Conservation (phyloP, 176 grass and related monocot genomes). For the Eleusine coracana region DNA sequence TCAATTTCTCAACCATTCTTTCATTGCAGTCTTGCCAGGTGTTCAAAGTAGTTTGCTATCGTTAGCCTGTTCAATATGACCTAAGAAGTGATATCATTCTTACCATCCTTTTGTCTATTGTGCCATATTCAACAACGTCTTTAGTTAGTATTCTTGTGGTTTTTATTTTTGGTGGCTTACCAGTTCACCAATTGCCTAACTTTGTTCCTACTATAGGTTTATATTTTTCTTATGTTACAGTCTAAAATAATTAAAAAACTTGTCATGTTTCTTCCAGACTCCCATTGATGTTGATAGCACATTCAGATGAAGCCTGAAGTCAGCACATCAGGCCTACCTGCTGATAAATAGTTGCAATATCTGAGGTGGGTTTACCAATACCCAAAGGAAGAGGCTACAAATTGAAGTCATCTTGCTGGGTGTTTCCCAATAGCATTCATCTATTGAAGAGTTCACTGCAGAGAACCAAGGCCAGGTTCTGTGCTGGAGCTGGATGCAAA, state of each 20-base stretch:
- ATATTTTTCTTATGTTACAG: conserved; percentile 27
- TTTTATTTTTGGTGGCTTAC: conserved; percentile 29
- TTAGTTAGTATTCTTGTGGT: background rate
- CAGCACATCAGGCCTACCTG: conserved; percentile 28
- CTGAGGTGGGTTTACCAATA: conserved; percentile 10
- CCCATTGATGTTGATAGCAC: conserved; percentile 30
- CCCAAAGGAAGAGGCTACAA: conserved; percentile 31
- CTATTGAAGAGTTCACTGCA: background rate
- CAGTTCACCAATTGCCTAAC: conserved; percentile 33
- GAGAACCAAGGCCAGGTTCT: conserved; percentile 8
- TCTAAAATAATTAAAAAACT: conserved; percentile 3
- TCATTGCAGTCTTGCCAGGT: background rate
- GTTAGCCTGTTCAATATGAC: conserved; percentile 14
- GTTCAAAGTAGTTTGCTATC: conserved; percentile 36
- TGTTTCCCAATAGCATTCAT: conserved; percentile 36
- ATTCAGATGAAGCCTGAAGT: conserved; percentile 14
- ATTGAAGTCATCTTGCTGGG: conserved; percentile 21
- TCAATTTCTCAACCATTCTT: conserved; percentile 22
- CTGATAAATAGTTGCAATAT: conserved; percentile 29
- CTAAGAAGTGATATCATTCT: conserved; percentile 10
- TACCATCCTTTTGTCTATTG: conserved; percentile 22
- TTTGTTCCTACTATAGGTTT: conserved; percentile 37
- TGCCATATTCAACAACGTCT: too few relatives aligned
- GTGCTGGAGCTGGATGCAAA: conserved; percentile 23
- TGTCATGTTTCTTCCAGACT: conserved; percentile 26